Conservation (phyloP, 176 grass and related monocot species). For the Oryza coarctata region DNA sequence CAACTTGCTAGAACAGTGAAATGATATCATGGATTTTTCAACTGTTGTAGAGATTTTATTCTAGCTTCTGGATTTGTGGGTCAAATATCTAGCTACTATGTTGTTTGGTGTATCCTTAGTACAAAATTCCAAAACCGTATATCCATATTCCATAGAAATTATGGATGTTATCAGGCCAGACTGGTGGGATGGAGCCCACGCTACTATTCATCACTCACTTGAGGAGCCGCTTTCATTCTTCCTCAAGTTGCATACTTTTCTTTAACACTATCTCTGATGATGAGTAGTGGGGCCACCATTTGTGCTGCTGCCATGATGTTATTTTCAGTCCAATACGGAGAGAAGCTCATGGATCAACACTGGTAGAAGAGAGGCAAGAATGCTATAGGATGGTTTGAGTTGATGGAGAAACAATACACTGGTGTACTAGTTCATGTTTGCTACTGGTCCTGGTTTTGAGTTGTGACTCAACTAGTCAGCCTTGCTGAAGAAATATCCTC, state of each 20-base stretch:
- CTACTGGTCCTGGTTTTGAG: not conserved
- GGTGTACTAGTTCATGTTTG: not conserved
- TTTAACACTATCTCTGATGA: not conserved
- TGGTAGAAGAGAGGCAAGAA: not conserved
- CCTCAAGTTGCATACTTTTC: constrained; percentile 5
- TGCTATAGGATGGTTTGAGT: not conserved
- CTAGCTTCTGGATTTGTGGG: not conserved
- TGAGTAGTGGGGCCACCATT: not conserved
- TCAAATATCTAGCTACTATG: not conserved
- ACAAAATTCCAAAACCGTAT: not conserved
- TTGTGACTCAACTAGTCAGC: not conserved
- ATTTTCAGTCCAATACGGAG: not conserved
- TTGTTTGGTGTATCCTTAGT: not conserved
- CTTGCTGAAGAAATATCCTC: constrained; percentile 5
- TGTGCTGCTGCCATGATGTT: constrained; percentile 2
- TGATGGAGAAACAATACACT: not conserved
- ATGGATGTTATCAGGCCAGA: constrained; percentile 12
- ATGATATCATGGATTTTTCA: no score
- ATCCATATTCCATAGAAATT: not conserved
- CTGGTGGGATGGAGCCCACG: not conserved
- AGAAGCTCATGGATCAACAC: constrained; percentile 7
- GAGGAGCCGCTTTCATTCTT: not conserved
- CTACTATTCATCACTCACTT: not conserved
- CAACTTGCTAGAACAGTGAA: constrained; percentile 10
- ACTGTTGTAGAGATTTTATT: no score